Evolutionary conservation across 2,329 filamentous ascomycete genomes (phyloP).

Genomic region (Neofusicoccum sp.): DNA sequence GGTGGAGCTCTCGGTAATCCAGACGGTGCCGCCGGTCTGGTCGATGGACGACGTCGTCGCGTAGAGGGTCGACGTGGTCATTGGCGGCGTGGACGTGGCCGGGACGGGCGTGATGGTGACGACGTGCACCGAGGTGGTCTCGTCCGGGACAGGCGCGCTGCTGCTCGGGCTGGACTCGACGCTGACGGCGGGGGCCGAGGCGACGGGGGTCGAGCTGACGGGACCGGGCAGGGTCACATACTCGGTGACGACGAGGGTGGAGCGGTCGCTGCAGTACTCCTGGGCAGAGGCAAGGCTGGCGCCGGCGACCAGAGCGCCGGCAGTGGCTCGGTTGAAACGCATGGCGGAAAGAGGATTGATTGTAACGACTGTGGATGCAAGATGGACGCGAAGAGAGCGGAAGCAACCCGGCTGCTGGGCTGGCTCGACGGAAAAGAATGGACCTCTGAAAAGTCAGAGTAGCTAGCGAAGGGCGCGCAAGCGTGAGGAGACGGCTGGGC

Average conservation of each 20-base stretch:
- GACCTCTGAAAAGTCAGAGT: constrained; percentile 22
- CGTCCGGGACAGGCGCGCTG: neutral
- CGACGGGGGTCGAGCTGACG: constrained; percentile 4
- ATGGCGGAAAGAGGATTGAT: neutral
- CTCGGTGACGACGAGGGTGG: constrained; percentile 13
- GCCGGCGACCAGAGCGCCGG: constrained; percentile 16
- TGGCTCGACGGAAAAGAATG: constrained; percentile 10
- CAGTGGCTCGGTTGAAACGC: constrained; percentile 20
- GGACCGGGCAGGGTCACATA: constrained; percentile 18
- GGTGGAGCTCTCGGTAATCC: neutral
- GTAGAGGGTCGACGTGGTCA: constrained; percentile 12
- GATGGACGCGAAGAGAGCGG: constrained; percentile 2
- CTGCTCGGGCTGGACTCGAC: neutral
- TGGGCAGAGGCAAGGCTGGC: constrained; percentile 17
- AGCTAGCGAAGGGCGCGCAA: constrained; percentile 6
- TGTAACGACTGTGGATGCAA: neutral
- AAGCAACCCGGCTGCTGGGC: constrained; percentile 6
- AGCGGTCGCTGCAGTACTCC: constrained; percentile 19
- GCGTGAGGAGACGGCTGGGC: neutral
- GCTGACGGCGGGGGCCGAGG: constrained; percentile 2
- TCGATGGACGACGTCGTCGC: neutral
- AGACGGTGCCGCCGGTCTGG: no score
- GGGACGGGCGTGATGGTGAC: constrained; percentile 12
- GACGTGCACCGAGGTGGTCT: constrained; percentile 7
- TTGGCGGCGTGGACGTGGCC: neutral